A percentile compares a stretch with the other conserved stretches of the same genome.
Evolutionary conservation across 495 filamentous ascomycete genomes (phyloP).

Genomic region (Hypoxylon perforatum): DNA sequence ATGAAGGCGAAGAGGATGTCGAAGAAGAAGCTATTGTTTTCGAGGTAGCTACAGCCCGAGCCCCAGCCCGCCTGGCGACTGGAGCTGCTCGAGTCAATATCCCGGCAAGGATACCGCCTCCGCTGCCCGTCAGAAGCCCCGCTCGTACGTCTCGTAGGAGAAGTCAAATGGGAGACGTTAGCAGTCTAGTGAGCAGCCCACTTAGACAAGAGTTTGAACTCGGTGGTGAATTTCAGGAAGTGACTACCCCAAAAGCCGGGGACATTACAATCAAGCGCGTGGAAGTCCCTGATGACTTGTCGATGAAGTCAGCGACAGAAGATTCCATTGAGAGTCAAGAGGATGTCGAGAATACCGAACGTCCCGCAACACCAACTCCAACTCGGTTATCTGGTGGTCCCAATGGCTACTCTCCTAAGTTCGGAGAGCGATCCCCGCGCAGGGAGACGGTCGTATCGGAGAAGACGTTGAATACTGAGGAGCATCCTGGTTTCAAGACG

Average conservation of each 20-base stretch:
- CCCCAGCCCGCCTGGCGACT: slow-evolving; percentile 62
- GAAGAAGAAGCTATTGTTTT: slow-evolving; percentile 65
- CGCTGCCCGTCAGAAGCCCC: slow-evolving; percentile 72
- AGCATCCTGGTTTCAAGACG: slow-evolving; percentile 21
- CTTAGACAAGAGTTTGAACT: slow-evolving; percentile 44
- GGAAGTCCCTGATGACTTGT: slow-evolving; percentile 7
- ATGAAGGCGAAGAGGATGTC: slow-evolving; percentile 59
- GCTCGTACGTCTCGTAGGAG: slow-evolving; percentile 56
- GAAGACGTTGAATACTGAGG: slow-evolving; percentile 8
- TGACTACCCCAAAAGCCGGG: slow-evolving; percentile 28
- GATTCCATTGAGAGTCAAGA: not conserved
- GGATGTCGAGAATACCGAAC: slow-evolving; percentile 2
- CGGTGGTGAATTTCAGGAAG: slow-evolving; percentile 33
- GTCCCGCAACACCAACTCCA: slow-evolving; percentile 10
- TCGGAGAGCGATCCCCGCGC: slow-evolving; percentile 17
- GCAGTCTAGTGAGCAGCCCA: slow-evolving; percentile 42
- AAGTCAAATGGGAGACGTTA: slow-evolving; percentile 46
- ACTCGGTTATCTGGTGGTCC: slow-evolving; percentile 16
- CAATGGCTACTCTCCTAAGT: slow-evolving; percentile 1
- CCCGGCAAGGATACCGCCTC: slow-evolving; percentile 73
- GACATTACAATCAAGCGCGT: slow-evolving; percentile 7
- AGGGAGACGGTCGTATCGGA: slow-evolving; percentile 15
- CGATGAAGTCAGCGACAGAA: not conserved
- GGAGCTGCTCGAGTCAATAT: slow-evolving; percentile 71
- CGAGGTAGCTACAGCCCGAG: slow-evolving; percentile 58